These are phyloP conservation scores for Daedaleopsis nitida DNA, from an alignment of 768 basidiomycete species.

Conservation along the genomic window DNA sequence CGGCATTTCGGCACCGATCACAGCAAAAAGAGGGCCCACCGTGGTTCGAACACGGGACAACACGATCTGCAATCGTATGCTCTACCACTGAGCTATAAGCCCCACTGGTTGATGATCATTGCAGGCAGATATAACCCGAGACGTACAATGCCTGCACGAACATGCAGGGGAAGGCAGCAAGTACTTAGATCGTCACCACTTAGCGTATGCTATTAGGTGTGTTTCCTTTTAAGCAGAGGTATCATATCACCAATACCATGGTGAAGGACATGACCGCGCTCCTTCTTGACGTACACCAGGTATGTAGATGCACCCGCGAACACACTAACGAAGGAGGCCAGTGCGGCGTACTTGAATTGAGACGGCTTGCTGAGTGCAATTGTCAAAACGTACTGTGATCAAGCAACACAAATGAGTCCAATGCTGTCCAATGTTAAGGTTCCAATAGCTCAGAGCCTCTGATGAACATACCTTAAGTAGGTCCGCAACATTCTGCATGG, in stretches of 20 bases:
- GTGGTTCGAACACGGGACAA: slow-evolving; percentile 61
- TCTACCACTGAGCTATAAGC: slow-evolving; percentile 52
- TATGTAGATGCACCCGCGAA: slow-evolving; percentile 33
- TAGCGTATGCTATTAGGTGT: neutral
- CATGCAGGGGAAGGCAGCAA: too few species aligned
- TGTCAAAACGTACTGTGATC: slow-evolving; percentile 34
- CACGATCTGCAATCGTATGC: slow-evolving; percentile 63
- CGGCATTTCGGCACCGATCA: neutral
- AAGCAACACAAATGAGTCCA: neutral
- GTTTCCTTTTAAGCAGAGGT: slow-evolving; percentile 11
- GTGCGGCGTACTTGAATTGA: slow-evolving; percentile 37
- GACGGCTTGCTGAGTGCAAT: slow-evolving; percentile 37
- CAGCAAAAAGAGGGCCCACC: slow-evolving; percentile 42
- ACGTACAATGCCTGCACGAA: too few species aligned
- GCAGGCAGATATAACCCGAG: slow-evolving; percentile 13
- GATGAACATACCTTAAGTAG: slow-evolving; percentile 24
- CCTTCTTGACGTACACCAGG: slow-evolving; percentile 33
- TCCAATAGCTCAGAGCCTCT: too few species aligned
- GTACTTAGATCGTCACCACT: too few species aligned
- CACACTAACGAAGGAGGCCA: slow-evolving; percentile 36
- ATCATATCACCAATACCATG: slow-evolving; percentile 16
- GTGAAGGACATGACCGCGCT: slow-evolving; percentile 37
- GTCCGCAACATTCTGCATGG: slow-evolving; percentile 35
- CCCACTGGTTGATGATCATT: slow-evolving; percentile 4
- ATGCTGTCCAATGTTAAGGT: too few species aligned